Percentiles rank a stretch among this genome's conserved stretches.
These are phyloP conservation scores for Podaxis sp. DNA, from an alignment of 768 basidiomycete species.

Conservation along the genomic window DNA sequence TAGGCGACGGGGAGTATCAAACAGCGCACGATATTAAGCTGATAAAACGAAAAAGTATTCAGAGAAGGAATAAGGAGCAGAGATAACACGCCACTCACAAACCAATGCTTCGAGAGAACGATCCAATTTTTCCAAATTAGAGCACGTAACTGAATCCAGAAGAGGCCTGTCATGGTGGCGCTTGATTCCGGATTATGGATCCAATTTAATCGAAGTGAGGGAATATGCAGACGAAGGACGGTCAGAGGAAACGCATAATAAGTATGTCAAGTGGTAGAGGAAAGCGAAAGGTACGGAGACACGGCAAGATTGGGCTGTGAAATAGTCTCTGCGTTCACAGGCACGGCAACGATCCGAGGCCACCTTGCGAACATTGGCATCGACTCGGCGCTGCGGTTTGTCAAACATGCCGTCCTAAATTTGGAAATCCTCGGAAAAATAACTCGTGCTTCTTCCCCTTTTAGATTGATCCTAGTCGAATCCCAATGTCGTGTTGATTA, in stretches of 20 bases:
- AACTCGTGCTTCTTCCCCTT: conserved; percentile 1
- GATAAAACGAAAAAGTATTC: conserved; percentile 1
- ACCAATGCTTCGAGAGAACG: conserved; percentile 60
- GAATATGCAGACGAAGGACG: neutral
- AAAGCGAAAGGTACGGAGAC: conserved; percentile 1
- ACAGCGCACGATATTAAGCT: conserved; percentile 64
- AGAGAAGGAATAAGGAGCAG: neutral
- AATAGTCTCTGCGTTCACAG: conserved; percentile 4
- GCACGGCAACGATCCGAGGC: neutral
- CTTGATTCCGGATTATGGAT: neutral
- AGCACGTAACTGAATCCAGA: conserved; percentile 61
- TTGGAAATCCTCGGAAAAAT: conserved; percentile 1
- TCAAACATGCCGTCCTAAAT: neutral
- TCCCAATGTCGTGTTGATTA: conserved; percentile 11
- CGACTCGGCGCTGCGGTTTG: conserved; percentile 8
- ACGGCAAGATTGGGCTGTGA: conserved; percentile 6
- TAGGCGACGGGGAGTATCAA: conserved; percentile 65
- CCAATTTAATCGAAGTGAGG: neutral
- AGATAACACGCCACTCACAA: conserved; percentile 44
- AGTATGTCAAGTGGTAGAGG: neutral
- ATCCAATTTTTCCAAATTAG: conserved; percentile 78
- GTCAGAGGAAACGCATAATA: conserved; percentile 5
- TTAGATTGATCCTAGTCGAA: neutral
- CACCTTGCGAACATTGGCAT: neutral
- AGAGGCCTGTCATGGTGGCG: conserved; percentile 35